These are phyloP conservation scores for Tilletia indica DNA, from an alignment of 1,284 basidiomycete species.

Conservation along the genomic window DNA sequence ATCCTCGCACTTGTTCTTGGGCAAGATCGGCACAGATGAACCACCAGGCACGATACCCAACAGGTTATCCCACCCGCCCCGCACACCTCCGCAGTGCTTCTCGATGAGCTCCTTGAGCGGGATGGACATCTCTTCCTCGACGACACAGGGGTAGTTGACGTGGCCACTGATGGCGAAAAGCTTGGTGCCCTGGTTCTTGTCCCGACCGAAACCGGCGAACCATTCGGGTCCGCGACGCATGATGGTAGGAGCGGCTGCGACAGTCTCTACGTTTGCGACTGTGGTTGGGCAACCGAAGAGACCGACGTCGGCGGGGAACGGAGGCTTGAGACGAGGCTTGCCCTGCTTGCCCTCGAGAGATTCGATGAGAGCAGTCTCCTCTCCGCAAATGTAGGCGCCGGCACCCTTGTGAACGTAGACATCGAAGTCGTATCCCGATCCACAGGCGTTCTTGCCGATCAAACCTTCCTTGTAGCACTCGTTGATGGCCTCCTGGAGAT, in stretches of 20 bases:
- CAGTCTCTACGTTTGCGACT: slow-evolving; percentile 97
- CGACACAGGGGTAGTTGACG: slow-evolving; percentile 95
- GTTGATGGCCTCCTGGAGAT: slow-evolving; percentile 89
- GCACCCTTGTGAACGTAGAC: slow-evolving; percentile 96
- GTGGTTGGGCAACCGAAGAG: slow-evolving; percentile 95
- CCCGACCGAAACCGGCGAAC: slow-evolving; percentile 89
- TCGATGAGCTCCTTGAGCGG: slow-evolving; percentile 89
- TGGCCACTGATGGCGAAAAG: slow-evolving; percentile 92
- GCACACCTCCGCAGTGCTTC: slow-evolving; percentile 91
- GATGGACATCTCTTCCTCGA: slow-evolving; percentile 99
- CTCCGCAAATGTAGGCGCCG: slow-evolving; percentile 97
- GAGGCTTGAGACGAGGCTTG: slow-evolving; percentile 96
- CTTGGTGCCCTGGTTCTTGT: slow-evolving; percentile 93
- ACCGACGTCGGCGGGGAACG: slow-evolving; percentile 97
- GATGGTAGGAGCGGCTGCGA: slow-evolving; percentile 94
- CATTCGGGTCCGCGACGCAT: slow-evolving; percentile 84
- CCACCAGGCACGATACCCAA: slow-evolving; percentile 93
- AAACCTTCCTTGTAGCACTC: slow-evolving; percentile 92
- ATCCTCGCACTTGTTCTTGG: slow-evolving; percentile 61
- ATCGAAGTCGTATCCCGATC: slow-evolving; percentile 88
- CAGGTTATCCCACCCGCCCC: slow-evolving; percentile 93
- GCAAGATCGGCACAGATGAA: slow-evolving; percentile 90
- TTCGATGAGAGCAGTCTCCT: slow-evolving; percentile 97
- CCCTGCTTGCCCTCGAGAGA: slow-evolving; percentile 95
- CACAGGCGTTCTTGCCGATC: slow-evolving; percentile 88